Base-by-base conservation (phyloP, 2,329 filamentous ascomycete species). In the Coniochaeta hoffmannii region DNA sequence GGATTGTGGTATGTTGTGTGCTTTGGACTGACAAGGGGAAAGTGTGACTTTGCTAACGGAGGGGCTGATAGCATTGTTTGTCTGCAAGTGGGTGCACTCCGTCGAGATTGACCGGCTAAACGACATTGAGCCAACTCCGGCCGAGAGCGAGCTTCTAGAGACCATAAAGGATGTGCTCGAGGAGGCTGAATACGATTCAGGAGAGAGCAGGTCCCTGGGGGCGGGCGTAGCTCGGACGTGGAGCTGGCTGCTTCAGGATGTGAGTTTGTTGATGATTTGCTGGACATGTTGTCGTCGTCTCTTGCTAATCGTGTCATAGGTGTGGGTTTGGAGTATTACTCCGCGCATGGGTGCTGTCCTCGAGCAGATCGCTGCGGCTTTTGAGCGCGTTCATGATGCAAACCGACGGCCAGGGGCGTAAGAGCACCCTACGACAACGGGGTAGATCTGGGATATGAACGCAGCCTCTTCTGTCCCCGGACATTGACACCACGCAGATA, bases 181-280 rank as follows among this genome's bases (percentile, higher is more conserved):
- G 44, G 44, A 49, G 44, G 44, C 44, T 22, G 44, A 49, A 14
- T 49, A 49, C n/a, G 44, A 49, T 49, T 22, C 44, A n/a, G 44
- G 19, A 49, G 6, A 49, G 44, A 49, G 44, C 44, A 49, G 19
- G 44, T 49, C 44, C 28, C 44, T 49, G 3, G 44, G 19, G 10
- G 44, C 44, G 5, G 44, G 44, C 19, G 44, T 49, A 5, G 44
- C 44, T 9, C 12, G 44, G 44, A 49, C 44, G 6, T 49, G 44
- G 44, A 49, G 44, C 22, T 49, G 19, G 19, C 44, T 49, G 17
- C 44, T 49, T 28, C 44, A 49, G 19, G 44, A 49, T 49, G 44
- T 49, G 22, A 49, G 44, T 49, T n/a, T n/a, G 38, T n/a, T 10
- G 44, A 49, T 28, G 22, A 17, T 15, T 10, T 11, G n/a, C 17